Evolutionary conservation across 179 eudicot genomes (phyloP).

Genomic region (Heliamphora pulchella): DNA sequence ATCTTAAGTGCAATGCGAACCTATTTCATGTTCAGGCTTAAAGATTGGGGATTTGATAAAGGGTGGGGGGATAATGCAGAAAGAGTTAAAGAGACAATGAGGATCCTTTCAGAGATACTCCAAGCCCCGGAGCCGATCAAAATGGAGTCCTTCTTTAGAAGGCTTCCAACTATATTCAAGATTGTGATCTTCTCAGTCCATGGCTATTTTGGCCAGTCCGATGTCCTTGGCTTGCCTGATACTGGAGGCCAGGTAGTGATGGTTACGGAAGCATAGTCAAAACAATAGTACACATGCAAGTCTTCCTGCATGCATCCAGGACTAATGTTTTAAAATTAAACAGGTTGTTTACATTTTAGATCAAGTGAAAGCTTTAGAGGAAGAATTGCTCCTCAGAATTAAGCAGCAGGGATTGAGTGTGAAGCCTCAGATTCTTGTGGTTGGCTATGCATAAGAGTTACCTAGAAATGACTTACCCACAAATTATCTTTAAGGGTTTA

Average conservation of each 20-base stretch:
- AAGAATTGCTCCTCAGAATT: conserved; percentile 48
- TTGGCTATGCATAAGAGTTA: conserved; percentile 16
- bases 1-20: neutral
- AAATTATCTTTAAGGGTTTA: neutral
- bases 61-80: conserved; percentile 91
- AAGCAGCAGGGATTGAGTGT: conserved; percentile 51
- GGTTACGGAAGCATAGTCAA: no score
- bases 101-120: conserved; percentile 71
- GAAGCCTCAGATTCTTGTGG: conserved; percentile 69
- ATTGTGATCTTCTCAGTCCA: conserved; percentile 80
- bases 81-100: conserved; percentile 74
- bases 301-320: neutral
- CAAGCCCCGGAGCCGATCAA: conserved; percentile 84
- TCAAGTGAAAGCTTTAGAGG: conserved; percentile 61
- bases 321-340: neutral
- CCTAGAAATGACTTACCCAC: neutral
- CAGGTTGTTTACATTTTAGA: conserved; percentile 65
- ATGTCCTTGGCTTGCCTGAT: conserved; percentile 96
- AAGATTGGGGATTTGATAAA: conserved; percentile 98
- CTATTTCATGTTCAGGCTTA: conserved; percentile 40
- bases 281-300: neutral
- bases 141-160: conserved; percentile 52
- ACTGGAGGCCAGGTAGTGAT: conserved; percentile 92
- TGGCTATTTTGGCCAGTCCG: conserved; percentile 91
- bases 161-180: conserved; percentile 73